Evolutionary conservation across 2,329 filamentous ascomycete species (phyloP), one percentile per base, ranked within the genome.

Genomic region (Fusarium papillatum): DNA sequence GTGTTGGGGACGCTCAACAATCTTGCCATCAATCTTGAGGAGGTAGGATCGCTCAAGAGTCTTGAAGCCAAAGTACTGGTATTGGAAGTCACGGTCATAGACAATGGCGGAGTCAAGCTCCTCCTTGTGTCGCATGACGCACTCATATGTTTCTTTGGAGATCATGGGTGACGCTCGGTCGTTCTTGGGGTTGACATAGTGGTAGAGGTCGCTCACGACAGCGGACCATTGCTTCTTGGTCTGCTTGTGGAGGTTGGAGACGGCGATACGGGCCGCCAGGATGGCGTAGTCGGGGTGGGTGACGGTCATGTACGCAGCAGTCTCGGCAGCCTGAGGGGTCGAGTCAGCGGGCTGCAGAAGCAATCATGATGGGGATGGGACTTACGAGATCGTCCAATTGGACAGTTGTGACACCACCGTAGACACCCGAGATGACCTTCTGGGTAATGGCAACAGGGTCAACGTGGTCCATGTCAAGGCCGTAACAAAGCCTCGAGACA

Each of bases 41-140:
- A 99, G 93, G 83, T 99, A 99, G 82, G 97, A 99, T 72, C 97
- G 93, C 89, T 99, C 97, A 46, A 99, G 89, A 10, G 97, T 99
- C 92, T 99, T 99, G 93, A 99, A 99, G 76, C 97, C 97, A 82
- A 99, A 99, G 88, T 98, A 99, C 88, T 99, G 97, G 89, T 99
- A 99, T 91, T 98, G 98, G 91, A 99, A 99, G 85, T 99, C 97
- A 80, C 97, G 94, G 88, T 99, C 97, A 82, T 98, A 99, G 81
- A 99, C 96, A 84, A 99, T 98, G 81, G 97, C 97, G 53, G 96
- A 98, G 89, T 99, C 98, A 69, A 99, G 91, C 87, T 99, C 97
- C 68, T 98, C 97, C 81, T 95, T 95, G 86, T 99, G 95, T 82
- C 94, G 95, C 94, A 98, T 97, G 77, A 99, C 94, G 75, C 92